Evolutionary conservation across 2,329 filamentous ascomycete genomes (phyloP).

Genomic region (Berkeleyomyces rouxiae): DNA sequence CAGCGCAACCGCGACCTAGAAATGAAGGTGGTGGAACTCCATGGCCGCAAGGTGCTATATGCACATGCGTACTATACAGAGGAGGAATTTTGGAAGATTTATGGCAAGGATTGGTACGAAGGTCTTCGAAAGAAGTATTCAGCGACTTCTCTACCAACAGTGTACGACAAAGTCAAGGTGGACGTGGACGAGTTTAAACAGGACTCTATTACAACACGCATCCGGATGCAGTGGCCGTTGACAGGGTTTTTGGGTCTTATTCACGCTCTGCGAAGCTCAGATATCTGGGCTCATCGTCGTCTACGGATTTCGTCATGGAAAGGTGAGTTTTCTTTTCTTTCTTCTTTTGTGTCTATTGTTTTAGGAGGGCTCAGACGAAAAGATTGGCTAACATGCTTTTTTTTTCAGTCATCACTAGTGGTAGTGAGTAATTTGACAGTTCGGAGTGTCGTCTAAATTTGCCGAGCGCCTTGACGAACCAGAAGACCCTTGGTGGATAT

Average conservation of each 20-base stretch:
- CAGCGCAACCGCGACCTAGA: constrained; percentile 41
- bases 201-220: background rate
- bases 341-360: background rate
- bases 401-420: background rate
- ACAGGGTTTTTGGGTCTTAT: constrained; percentile 7
- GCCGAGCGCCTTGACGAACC: background rate
- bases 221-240: constrained; percentile 13
- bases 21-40: constrained; percentile 37
- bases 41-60: constrained; percentile 55
- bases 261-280: constrained; percentile 6
- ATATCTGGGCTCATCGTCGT: constrained; percentile 8
- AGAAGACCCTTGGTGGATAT: background rate
- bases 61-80: constrained; percentile 52
- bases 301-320: constrained; percentile 10
- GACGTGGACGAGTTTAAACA: constrained; percentile 8
- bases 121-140: constrained; percentile 39
- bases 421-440: background rate
- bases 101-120: constrained; percentile 44
- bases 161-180: constrained; percentile 51
- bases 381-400: background rate
- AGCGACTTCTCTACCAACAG: constrained; percentile 41
- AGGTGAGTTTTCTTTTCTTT: constrained; percentile 2
- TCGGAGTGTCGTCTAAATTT: background rate
- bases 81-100: constrained; percentile 51
- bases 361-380: background rate